Evolutionary conservation across 192 early-diverging fungal species (phyloP).

Genomic region (Podila horticola): DNA sequence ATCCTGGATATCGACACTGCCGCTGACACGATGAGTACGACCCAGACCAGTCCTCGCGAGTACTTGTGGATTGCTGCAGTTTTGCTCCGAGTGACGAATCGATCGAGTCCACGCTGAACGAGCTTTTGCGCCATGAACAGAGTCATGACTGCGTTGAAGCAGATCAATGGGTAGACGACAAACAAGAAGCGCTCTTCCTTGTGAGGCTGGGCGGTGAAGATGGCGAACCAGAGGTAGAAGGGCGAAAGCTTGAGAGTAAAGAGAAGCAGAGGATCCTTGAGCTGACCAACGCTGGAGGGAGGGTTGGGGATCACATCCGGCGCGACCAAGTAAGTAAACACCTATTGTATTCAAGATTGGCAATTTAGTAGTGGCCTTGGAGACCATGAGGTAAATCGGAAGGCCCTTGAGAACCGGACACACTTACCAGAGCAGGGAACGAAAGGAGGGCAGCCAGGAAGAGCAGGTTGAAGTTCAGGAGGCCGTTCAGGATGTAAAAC

Average conservation of each 20-base stretch:
- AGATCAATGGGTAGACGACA: slow-evolving; percentile 90
- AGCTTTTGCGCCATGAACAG: slow-evolving; percentile 62
- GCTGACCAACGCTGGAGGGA: slow-evolving; percentile 19
- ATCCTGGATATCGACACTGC: slow-evolving; percentile 76
- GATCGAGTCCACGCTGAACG: slow-evolving; percentile 54
- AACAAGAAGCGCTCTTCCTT: slow-evolving; percentile 98
- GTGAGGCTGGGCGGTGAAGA: slow-evolving; percentile 91
- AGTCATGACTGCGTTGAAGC: slow-evolving; percentile 78
- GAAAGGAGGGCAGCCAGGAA: slow-evolving; percentile 78
- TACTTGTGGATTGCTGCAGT: slow-evolving; percentile 44
- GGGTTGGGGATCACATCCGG: slow-evolving; percentile 52
- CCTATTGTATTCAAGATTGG: slow-evolving; percentile 19
- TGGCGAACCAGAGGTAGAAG: slow-evolving; percentile 78
- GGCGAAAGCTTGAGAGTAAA: slow-evolving; percentile 69
- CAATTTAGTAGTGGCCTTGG: neutral
- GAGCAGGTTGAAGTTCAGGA: slow-evolving; percentile 90
- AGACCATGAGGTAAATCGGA: neutral
- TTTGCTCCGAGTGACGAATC: slow-evolving; percentile 43
- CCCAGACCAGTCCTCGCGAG: slow-evolving; percentile 45
- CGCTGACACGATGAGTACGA: slow-evolving; percentile 55
- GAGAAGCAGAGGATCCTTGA: slow-evolving; percentile 54
- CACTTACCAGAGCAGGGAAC: slow-evolving; percentile 69
- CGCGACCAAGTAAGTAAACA: slow-evolving; percentile 55
- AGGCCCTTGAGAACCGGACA: neutral
- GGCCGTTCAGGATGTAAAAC: slow-evolving; percentile 91